Evolutionary conservation across 2,329 filamentous ascomycete genomes (phyloP), one percentile per base, ranked within the genome.

Genomic region (Fusarium veterinarium): DNA sequence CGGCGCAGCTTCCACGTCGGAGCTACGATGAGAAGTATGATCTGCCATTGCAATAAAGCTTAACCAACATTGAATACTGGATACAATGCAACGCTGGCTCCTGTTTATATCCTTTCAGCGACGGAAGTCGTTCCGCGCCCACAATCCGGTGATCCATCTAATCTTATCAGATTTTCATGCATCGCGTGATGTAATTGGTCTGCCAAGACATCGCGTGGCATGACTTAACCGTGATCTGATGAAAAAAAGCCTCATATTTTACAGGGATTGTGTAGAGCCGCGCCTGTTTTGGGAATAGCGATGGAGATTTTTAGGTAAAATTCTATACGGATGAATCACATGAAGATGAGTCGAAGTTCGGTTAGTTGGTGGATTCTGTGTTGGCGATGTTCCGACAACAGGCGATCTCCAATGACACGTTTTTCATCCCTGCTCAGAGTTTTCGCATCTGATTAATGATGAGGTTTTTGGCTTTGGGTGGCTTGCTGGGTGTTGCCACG

Each of bases 131-230:
- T 75, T 75, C 73, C 72, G 73, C 58, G 19, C 56, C 67, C 45
- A 71, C 61, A 71, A 62, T 57, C 61, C 45, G 62, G 45, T 44
- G 71, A 53, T 52, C 55, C 73, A 76, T 76, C 74, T 76, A 76
- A 75, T 76, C 74, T 76, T 71, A 76, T 75, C 72, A 71, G 74
- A 76, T 75, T 48, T 28, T 48, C 7, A 1, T 2, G 0, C 38
- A 57, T 57, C 40, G 53, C n/a, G 23, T 57, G 40, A 48, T 57
- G 17, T 48, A 5, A 57, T 57, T 57, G 53, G 53, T 48, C 30
- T 57, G 53, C 53, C 53, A 57, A 57, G 53, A 35, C 13, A 7
- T 53, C 1, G 1, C 13, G 9, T 60, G 58, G 56, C n/a, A 56
- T 60, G 57, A 65, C 52, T 42, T 48, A 0, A 16, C 53, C 28